Base-by-base conservation (phyloP, 2,329 filamentous ascomycete genomes). In the Pyricularia sp. region DNA sequence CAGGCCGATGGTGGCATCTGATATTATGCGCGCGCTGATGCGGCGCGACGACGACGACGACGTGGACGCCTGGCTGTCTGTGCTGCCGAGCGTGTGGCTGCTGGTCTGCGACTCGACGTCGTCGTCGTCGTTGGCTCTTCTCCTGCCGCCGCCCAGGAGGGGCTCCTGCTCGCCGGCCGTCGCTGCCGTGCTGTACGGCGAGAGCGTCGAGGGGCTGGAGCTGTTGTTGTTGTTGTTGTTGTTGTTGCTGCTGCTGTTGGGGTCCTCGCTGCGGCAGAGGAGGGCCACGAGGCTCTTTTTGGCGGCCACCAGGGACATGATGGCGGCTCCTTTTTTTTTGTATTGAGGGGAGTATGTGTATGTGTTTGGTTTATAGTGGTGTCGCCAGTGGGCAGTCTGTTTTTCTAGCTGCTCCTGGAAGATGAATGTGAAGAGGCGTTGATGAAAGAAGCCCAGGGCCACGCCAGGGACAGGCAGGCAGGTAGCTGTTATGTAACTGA, bases 1-100 rank as follows among this genome's bases (percentile, higher is more conserved):
- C 72, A 92, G 86, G 68, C 90, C 91, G 72, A 93, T 88, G 70
- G 91, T 92, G 71, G 88, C 84, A 77, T 92, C 88, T 59, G 85
- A 83, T 30, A 89, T 78, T 69, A 86, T 74, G 68, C 81, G 78
- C 69, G 78, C 78, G 73, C 81, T 70, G 63, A 73, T 42, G 25
- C 66, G 64, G 69, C 70, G 70, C 30, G 50, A 17, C 1, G 23
- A 5, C 10, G 64, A 14, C 42, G 12, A 9, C 4, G 11, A 11
- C 4, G 64, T 14, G 5, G 65, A 65, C 30, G 55, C 20, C 12
- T 11, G 28, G 25, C 25, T 65, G 25, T 28, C 64, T 65, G 28
- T 65, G 25, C 25, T 63, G 7, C 42, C 63, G 30, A 36, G 63
- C 12, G 30, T 59, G 42, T 50, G 14, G 42, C 42, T 50, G 68